A percentile compares a stretch with the other conserved stretches of the same genome.
phyloP scores from a whole-genome alignment of 345 rosid genomes.

The Ceriops tagal region DNA sequence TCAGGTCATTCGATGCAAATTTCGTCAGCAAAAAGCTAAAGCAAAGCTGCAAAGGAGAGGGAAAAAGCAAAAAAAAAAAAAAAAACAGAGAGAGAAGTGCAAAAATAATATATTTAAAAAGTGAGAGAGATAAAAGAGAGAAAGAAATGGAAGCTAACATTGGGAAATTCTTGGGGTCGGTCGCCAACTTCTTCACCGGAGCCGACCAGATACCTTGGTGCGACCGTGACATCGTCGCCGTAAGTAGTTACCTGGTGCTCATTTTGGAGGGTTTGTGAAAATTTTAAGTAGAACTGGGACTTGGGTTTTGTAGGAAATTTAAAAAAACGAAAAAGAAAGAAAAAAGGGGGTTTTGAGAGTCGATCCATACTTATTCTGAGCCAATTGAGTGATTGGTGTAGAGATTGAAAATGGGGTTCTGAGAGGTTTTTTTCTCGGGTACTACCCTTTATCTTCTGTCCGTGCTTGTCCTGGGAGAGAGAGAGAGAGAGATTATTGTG shows the following conservation, averaged over 20 bases:
- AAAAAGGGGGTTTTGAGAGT: too few relatives aligned
- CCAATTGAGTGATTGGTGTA: too few relatives aligned
- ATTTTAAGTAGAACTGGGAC: background rate
- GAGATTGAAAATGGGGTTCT: too few relatives aligned
- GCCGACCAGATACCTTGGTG: constrained; percentile 74
- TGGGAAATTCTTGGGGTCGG: constrained; percentile 22
- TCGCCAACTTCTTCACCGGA: constrained; percentile 46
- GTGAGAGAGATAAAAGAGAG: background rate
- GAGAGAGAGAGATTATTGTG: too few relatives aligned
- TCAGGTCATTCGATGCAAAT: too few relatives aligned
- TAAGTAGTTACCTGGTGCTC: constrained; percentile 17
- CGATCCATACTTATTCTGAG: too few relatives aligned
- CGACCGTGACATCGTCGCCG: constrained; percentile 62
- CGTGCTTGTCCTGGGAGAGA: too few relatives aligned
- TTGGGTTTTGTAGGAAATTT: background rate
- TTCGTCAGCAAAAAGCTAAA: too few relatives aligned
- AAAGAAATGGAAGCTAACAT: constrained; percentile 27
- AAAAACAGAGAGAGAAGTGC: background rate
- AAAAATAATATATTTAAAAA: background rate
- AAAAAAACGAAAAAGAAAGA: too few relatives aligned
- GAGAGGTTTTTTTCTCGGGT: too few relatives aligned
- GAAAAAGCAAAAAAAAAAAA: background rate
- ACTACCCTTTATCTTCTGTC: too few relatives aligned
- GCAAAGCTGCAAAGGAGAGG: too few relatives aligned
- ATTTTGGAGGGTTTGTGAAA: background rate